phyloP scores from a whole-genome alignment of 2,329 filamentous ascomycete genomes.

The Moelleriella libera region DNA sequence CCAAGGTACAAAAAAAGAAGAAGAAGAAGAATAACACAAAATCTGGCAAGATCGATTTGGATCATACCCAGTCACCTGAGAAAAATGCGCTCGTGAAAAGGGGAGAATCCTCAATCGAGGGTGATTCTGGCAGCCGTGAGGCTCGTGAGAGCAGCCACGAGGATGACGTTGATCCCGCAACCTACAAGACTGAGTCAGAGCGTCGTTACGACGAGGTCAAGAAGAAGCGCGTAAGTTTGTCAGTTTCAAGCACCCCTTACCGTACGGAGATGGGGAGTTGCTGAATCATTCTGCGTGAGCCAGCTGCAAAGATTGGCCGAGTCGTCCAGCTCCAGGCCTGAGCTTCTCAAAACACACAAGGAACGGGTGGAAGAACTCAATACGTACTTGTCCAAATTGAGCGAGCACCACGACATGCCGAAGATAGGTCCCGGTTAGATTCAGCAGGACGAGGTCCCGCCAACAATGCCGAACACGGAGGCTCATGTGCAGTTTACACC shows the following conservation, averaged over 20 bases:
- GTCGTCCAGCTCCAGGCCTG: slow-evolving; percentile 40
- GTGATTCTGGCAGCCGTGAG: slow-evolving; percentile 12
- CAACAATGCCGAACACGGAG: not conserved
- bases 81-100: slow-evolving; percentile 5
- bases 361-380: slow-evolving; percentile 93
- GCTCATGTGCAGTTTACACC: no score
- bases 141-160: slow-evolving; percentile 7
- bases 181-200: slow-evolving; percentile 72
- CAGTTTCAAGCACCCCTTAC: no score
- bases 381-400: slow-evolving; percentile 78
- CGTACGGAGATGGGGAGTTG: no score
- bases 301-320: slow-evolving; percentile 72
- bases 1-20: slow-evolving; percentile 52
- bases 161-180: slow-evolving; percentile 14
- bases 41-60: slow-evolving; percentile 27
- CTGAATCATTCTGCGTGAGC: not conserved
- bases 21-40: slow-evolving; percentile 52
- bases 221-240: slow-evolving; percentile 56
- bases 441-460: no score
- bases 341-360: slow-evolving; percentile 92
- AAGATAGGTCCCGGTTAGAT: slow-evolving; percentile 48
- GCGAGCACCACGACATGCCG: slow-evolving; percentile 95
- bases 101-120: slow-evolving; percentile 5
- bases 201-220: slow-evolving; percentile 65
- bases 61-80: slow-evolving; percentile 27